phyloP scores from a whole-genome alignment of 2,329 filamentous ascomycete species.

The Fusarium domesticum region DNA sequence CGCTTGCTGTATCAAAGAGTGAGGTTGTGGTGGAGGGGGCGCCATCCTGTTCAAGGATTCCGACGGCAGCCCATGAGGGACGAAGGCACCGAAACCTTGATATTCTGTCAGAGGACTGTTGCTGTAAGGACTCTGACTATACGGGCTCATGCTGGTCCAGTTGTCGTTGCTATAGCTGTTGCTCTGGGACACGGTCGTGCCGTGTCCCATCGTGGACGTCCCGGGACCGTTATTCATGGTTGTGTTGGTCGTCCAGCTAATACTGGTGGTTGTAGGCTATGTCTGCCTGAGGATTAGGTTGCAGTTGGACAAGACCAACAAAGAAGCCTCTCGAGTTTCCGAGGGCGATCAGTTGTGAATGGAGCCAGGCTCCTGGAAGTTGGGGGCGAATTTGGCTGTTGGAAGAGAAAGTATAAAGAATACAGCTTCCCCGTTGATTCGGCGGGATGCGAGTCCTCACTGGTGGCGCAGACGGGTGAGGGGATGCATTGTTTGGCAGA shows the following conservation, averaged over 20 bases:
- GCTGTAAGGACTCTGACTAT: constrained; percentile 57
- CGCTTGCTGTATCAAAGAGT: constrained; percentile 34
- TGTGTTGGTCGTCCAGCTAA: constrained; percentile 16
- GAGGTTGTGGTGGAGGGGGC: constrained; percentile 48
- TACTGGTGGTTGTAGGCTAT: constrained; percentile 17
- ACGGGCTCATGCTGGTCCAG: constrained; percentile 58
- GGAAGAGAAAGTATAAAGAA: constrained; percentile 1
- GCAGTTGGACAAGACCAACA: constrained; percentile 3
- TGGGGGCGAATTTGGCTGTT: constrained; percentile 6
- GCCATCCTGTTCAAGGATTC: constrained; percentile 53
- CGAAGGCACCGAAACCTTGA: constrained; percentile 54
- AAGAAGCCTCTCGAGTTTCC: constrained; percentile 1
- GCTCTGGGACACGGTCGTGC: constrained; percentile 32
- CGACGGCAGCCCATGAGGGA: constrained; percentile 49
- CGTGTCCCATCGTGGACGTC: constrained; percentile 32
- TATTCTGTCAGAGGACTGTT: constrained; percentile 64
- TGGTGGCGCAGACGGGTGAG: constrained; percentile 18
- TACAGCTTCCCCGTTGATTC: constrained; percentile 8
- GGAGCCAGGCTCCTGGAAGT: constrained; percentile 9
- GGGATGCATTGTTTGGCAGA: constrained; percentile 26
- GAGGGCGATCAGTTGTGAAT: constrained; percentile 7
- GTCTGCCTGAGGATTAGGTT: neutral
- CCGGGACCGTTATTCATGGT: constrained; percentile 37
- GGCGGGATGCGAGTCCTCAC: constrained; percentile 23
- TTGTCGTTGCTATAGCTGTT: constrained; percentile 41